These are phyloP conservation scores for Penicillium macrosclerotiorum DNA, from an alignment of 495 filamentous ascomycete species.

Conservation along the genomic window DNA sequence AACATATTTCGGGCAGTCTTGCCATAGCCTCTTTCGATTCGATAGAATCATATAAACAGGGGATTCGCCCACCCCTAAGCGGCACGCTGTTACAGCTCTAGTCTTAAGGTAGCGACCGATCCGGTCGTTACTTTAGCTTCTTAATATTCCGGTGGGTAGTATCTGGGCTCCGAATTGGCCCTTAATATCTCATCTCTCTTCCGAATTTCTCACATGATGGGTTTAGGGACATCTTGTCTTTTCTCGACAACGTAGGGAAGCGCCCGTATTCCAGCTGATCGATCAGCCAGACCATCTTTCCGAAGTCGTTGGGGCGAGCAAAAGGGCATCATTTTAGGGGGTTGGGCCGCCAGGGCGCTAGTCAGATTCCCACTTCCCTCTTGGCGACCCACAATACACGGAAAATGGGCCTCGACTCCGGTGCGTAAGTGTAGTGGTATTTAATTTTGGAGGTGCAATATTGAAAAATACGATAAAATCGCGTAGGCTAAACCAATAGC, in stretches of 20 bases:
- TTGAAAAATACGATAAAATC: too few relatives aligned
- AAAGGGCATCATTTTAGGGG: conserved; percentile 19
- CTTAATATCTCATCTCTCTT: conserved; percentile 1
- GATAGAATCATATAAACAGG: conserved; percentile 7
- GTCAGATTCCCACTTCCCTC: too few relatives aligned
- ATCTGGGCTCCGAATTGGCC: not conserved
- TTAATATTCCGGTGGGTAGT: too few relatives aligned
- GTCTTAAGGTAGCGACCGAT: conserved; percentile 16
- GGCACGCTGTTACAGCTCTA: conserved; percentile 6
- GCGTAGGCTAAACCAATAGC: too few relatives aligned
- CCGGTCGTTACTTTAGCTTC: not conserved
- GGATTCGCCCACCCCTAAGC: conserved; percentile 3
- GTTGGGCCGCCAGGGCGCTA: conserved; percentile 10
- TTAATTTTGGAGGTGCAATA: too few relatives aligned
- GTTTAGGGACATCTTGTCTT: not conserved
- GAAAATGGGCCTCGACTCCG: too few relatives aligned
- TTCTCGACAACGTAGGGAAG: too few relatives aligned
- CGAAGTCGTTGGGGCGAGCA: conserved; percentile 14
- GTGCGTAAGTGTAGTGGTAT: too few relatives aligned
- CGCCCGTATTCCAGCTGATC: conserved; percentile 1
- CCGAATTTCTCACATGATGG: not conserved
- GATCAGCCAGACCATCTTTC: conserved; percentile 1
- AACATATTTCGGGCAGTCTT: conserved; percentile 13
- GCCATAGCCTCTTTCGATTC: conserved; percentile 5
- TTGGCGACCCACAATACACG: too few relatives aligned